These are phyloP conservation scores for Pestalotiopsis sp. DNA, from an alignment of 2,329 filamentous ascomycete species.

Conservation along the genomic window DNA sequence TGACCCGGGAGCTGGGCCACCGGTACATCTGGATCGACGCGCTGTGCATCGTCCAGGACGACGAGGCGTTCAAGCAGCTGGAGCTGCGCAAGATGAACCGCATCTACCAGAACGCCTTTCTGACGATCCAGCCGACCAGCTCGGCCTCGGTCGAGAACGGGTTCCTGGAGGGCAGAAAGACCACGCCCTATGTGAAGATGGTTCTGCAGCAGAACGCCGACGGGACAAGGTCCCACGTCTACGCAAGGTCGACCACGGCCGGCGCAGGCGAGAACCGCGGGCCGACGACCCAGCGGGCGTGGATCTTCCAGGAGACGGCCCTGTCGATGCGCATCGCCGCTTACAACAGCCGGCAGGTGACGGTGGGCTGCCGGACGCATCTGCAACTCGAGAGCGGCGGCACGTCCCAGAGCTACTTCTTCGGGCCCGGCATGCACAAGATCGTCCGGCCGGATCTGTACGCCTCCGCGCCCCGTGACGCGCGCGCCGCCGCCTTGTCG, in stretches of 20 bases:
- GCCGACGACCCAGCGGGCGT: background rate
- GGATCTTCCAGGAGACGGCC: background rate
- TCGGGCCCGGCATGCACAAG: background rate
- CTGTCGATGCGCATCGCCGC: background rate
- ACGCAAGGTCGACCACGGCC: background rate
- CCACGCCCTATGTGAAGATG: background rate
- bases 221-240: background rate
- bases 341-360: background rate
- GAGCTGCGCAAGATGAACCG: constrained; percentile 19
- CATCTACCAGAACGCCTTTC: background rate
- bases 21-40: constrained; percentile 20
- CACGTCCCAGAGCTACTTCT: background rate
- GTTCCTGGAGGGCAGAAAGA: background rate
- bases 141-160: background rate
- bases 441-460: background rate
- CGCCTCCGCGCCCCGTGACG: background rate
- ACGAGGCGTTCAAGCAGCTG: constrained; percentile 10
- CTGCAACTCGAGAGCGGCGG: background rate
- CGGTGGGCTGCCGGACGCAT: background rate
- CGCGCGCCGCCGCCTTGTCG: background rate
- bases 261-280: background rate
- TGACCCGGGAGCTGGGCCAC: constrained; percentile 10
- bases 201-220: background rate
- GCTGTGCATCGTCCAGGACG: constrained; percentile 18
- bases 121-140: background rate